Evolutionary conservation across 306 rosid species (phyloP).

Genomic region (Dalbergia cochinchinensis): DNA sequence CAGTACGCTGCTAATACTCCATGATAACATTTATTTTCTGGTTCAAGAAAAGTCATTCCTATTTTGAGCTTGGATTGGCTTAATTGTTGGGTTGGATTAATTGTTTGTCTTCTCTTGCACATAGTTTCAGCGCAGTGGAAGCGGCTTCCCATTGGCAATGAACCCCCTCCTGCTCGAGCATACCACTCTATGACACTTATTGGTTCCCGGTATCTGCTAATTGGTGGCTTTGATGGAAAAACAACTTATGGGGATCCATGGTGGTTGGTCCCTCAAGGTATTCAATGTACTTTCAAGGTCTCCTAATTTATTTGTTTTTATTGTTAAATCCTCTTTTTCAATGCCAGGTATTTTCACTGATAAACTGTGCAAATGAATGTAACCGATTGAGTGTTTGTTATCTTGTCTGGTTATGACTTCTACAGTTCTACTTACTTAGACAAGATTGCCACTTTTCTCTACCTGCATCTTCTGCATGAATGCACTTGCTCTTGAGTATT

Average conservation of each 20-base stretch:
- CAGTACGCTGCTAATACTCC: conserved; percentile 18
- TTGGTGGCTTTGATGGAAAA: conserved; percentile 98
- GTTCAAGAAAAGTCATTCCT: conserved; percentile 30
- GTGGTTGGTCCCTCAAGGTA: conserved; percentile 99
- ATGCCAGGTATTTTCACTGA: conserved; percentile 23
- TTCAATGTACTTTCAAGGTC: conserved; percentile 33
- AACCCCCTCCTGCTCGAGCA: conserved; percentile 96
- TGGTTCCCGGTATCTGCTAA: conserved; percentile 80
- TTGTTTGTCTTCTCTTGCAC: conserved; percentile 37
- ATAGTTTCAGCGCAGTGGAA: conserved; percentile 97
- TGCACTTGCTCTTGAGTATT: conserved; percentile 16
- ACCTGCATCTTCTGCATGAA: not conserved
- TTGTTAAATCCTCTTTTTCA: not conserved
- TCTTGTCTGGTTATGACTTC: conserved; percentile 16
- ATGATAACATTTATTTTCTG: conserved; percentile 13
- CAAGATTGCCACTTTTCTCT: conserved; percentile 21
- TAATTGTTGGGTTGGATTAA: conserved; percentile 9
- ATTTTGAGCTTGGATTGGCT: conserved; percentile 12
- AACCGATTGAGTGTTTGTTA: conserved; percentile 16
- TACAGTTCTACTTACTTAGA: no score
- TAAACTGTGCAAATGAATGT: conserved; percentile 31
- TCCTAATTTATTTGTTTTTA: conserved; percentile 15
- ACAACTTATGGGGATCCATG: conserved; percentile 89
- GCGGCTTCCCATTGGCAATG: conserved; percentile 82
- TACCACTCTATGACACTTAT: conserved; percentile 85